Base-by-base conservation (phyloP, 2,329 filamentous ascomycete species). In the Botrytis sinoallii region DNA sequence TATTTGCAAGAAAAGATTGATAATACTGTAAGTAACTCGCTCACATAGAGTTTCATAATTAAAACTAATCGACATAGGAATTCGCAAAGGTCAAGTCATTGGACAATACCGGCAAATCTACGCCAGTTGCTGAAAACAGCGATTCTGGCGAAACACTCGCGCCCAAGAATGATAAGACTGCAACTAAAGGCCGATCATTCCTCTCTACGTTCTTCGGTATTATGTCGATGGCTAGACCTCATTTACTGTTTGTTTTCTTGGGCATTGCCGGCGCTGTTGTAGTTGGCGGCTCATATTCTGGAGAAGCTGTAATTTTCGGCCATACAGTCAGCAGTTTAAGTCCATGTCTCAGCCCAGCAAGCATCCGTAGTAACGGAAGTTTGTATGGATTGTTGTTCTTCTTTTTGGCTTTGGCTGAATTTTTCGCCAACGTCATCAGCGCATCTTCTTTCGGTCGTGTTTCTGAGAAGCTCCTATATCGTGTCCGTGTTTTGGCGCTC, bases 401-500 rank as follows among this genome's bases (percentile, higher is more conserved):
- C 75, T 80, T 86, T 12, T 82, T 90, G 14, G 85, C 86, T 7
- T 81, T 87, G 22, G 82, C 87, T 25, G 88, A 90, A 73, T 88
- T 91, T 79, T 85, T 90, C 61, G 88, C 88, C 77, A 92, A 92
- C 76, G 81, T 89, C 2, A 83, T 87, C 55, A 91, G 89, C 72
- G 86, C 84, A 83, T 85, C 83, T 5, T 81, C 82, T 20, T 88
- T 83, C 74, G 88, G 88, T 3, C 84, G 84, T 73, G 84, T 89
- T 0, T 87, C 90, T 1, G 91, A 93, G 79, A 89, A 90, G 75
- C 82, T 92, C 0, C 83, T 93, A 1, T 91, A 90, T 81, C 87
- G 85, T 57, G 86, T 92, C 90, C 89, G 0, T 88, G 55, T 70
- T 22, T 38, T 70, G 52, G 48, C 40, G 29, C 52, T 93, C 80